These are phyloP conservation scores for Thelonectria discophora DNA, from an alignment of 2,329 filamentous ascomycete genomes.

Conservation along the genomic window DNA sequence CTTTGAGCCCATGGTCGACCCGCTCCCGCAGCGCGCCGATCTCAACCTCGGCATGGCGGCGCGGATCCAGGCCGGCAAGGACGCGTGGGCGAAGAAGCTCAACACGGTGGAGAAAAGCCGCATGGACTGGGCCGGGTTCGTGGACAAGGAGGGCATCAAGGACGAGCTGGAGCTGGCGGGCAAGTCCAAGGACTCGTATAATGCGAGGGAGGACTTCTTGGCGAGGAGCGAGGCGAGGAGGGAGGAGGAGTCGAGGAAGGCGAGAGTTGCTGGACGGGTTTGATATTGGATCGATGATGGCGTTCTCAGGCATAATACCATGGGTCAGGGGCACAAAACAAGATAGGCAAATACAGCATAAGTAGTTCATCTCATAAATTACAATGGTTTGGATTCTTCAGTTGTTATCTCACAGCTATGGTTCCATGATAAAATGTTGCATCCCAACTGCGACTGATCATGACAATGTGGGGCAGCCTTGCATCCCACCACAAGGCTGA, in stretches of 20 bases:
- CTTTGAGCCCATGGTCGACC: constrained; percentile 66
- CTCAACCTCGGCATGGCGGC: constrained; percentile 65
- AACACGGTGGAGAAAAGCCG: constrained; percentile 77
- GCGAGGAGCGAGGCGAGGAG: constrained; percentile 69
- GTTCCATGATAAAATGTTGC: not conserved
- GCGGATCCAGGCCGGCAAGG: constrained; percentile 58
- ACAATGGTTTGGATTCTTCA: not conserved
- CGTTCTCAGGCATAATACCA: constrained; percentile 43
- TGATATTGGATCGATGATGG: constrained; percentile 31
- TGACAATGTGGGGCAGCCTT: constrained; percentile 40
- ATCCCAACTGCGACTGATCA: not conserved
- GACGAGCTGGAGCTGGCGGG: constrained; percentile 73
- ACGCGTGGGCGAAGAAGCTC: constrained; percentile 68
- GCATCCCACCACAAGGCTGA: constrained; percentile 38
- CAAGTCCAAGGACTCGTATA: constrained; percentile 71
- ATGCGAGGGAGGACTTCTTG: constrained; percentile 70
- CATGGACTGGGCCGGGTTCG: constrained; percentile 77
- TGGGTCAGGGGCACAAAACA: not conserved
- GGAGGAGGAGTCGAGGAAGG: constrained; percentile 67
- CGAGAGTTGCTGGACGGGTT: constrained; percentile 55
- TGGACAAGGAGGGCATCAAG: constrained; percentile 75
- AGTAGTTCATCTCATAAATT: not conserved
- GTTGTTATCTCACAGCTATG: not conserved
- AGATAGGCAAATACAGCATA: not conserved
- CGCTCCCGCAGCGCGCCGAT: constrained; percentile 58